phyloP scores from a whole-genome alignment of 2,329 filamentous ascomycete genomes.

The Claviceps pazoutovae region DNA sequence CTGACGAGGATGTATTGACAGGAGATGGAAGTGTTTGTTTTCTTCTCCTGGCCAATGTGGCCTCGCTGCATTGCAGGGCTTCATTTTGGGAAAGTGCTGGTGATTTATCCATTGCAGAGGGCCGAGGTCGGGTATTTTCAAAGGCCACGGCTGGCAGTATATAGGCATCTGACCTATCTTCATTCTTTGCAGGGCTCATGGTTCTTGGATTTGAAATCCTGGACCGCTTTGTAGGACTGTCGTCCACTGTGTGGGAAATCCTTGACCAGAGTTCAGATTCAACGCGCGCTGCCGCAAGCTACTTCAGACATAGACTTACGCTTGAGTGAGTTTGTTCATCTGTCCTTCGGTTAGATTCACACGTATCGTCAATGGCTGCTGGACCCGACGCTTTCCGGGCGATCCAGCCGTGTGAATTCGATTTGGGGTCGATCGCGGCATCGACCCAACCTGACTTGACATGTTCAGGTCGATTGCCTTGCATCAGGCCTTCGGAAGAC shows the following conservation, averaged over 20 bases:
- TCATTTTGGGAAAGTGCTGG: not conserved
- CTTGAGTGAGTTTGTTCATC: conserved; percentile 32
- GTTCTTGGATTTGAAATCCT: conserved; percentile 3
- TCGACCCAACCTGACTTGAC: not conserved
- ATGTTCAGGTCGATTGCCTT: not conserved
- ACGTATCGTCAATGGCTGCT: conserved; percentile 30
- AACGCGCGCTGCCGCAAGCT: not conserved
- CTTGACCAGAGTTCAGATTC: conserved; percentile 10
- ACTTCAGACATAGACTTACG: conserved; percentile 18
- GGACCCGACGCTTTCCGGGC: conserved; percentile 18
- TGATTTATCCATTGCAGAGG: not conserved
- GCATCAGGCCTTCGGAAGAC: not conserved
- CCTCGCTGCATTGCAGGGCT: not conserved
- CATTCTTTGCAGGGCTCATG: not conserved
- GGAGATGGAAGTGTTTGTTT: not conserved
- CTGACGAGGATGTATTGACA: not conserved
- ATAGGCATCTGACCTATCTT: conserved; percentile 1
- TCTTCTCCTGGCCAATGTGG: conserved; percentile 3
- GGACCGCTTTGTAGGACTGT: conserved; percentile 12
- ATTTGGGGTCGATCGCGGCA: conserved; percentile 10
- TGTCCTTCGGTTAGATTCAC: conserved; percentile 35
- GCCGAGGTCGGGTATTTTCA: not conserved
- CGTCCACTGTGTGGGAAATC: conserved; percentile 19
- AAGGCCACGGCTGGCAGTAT: not conserved
- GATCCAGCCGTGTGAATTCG: conserved; percentile 16